phyloP scores from a whole-genome alignment of 2,329 filamentous ascomycete species.

The Ceratocystis albifundus region DNA sequence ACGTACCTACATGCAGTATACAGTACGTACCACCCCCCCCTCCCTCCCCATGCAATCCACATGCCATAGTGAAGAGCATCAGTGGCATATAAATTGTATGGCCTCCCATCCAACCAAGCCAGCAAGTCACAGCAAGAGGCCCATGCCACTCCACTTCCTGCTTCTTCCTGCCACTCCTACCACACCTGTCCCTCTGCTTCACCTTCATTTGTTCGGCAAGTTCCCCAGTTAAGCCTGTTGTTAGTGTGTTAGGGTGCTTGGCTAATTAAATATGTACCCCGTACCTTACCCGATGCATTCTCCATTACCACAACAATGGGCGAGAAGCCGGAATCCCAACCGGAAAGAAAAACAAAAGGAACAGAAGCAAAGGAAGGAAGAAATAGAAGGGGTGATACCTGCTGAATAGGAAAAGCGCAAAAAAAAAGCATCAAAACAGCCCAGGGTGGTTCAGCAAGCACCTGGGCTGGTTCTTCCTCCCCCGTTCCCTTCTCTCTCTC shows the following conservation, averaged over 20 bases:
- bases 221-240: neutral
- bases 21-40: too few species aligned
- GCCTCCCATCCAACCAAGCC: neutral
- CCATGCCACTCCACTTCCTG: slow-evolving; percentile 1
- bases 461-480: too few species aligned
- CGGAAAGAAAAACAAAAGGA: slow-evolving; percentile 6
- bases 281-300: slow-evolving; percentile 6
- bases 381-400: too few species aligned
- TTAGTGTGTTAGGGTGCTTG: neutral
- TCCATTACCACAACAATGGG: slow-evolving; percentile 8
- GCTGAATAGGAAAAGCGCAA: neutral
- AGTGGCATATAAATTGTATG: neutral
- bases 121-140: neutral
- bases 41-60: neutral
- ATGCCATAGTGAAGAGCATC: neutral
- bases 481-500: too few species aligned
- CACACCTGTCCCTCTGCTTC: neutral
- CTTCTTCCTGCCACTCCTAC: slow-evolving; percentile 3
- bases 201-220: slow-evolving; percentile 1
- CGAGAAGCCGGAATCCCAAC: slow-evolving; percentile 3
- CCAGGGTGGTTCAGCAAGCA: too few species aligned
- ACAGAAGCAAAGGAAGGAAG: neutral
- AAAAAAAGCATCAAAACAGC: neutral
- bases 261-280: neutral
- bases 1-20: neutral